Base-by-base conservation (phyloP, 768 basidiomycete species). In the Boletus patriciae region DNA sequence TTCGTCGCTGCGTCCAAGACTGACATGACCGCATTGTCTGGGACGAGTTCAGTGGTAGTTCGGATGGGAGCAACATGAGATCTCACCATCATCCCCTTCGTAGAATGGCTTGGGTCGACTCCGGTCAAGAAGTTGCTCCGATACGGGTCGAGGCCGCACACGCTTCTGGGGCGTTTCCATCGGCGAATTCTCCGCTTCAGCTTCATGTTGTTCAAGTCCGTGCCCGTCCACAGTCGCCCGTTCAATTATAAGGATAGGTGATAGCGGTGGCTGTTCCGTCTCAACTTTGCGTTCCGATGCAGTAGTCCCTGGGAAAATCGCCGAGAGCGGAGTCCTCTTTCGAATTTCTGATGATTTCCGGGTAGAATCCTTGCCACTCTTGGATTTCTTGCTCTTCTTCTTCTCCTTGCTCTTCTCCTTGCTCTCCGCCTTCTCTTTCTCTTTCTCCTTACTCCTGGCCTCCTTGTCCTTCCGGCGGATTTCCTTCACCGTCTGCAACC, bases 1-100 rank as follows among this genome's bases (percentile, higher is more conserved):
- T 89, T 83, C 1, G 90, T 92, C 0, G 88, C 90, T 0, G 88
- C 88, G 59, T 87, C 87, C n/a, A 92, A 74, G 31, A 90, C 79
- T 0, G 85, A 88, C 2, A 90, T 65, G 15, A 83, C 82, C 58
- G 80, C 89, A 81, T 59, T 57, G 5, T 73, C 63, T 73, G 44
- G 3, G 18, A 34, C n/a, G 9, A 48, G 0, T 7, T 59, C 1
- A 65, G 46, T n/a, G 13, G 44, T 3, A 8, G 12, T 34, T 31
- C 4, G 7, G 13, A 33, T 11, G 11, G 6, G 19, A 4, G 9
- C 0, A 25, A 42, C 3, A n/a, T 5, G 13, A 19, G 6, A 33
- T 16, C 71, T 56, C 23, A 73, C 70, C 70, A n/a, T 83, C 83
- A 43, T 80, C 76, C 49, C 83, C 81, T 40, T 74, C 73, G 50